A percentile compares a stretch with the other conserved stretches of the same genome.
phyloP scores from a whole-genome alignment of 441 rosid species.

The Arabidopsis hybrid region DNA sequence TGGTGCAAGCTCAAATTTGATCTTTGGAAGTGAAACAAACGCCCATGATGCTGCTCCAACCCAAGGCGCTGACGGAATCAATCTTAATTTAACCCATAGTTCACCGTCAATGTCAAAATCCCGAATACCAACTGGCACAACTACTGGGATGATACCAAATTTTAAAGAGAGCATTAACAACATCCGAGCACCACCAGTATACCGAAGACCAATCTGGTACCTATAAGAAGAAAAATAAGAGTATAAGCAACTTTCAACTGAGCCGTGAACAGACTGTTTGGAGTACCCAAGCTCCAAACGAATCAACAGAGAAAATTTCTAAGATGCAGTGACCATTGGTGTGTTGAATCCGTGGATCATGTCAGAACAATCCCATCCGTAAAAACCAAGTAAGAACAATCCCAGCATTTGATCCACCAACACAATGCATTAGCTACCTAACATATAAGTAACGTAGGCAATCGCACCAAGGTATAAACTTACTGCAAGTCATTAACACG shows the following conservation, averaged over 20 bases:
- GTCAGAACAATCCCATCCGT: too few species aligned
- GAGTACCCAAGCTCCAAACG: not conserved
- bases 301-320: conserved; percentile 13
- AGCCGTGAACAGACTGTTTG: too few species aligned
- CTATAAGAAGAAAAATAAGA: conserved; percentile 47
- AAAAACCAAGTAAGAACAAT: not conserved
- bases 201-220: conserved; percentile 96
- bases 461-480: conserved; percentile 45
- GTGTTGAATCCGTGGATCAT: too few species aligned
- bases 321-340: conserved; percentile 13
- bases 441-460: conserved; percentile 5
- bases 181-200: conserved; percentile 96
- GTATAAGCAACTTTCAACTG: conserved; percentile 19
- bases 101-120: conserved; percentile 98
- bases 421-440: not conserved
- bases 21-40: conserved; percentile 93
- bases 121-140: conserved; percentile 88
- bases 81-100: conserved; percentile 93
- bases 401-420: not conserved
- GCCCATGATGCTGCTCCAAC: conserved; percentile 97
- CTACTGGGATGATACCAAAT: conserved; percentile 78
- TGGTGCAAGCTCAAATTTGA: conserved; percentile 92
- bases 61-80: conserved; percentile 92
- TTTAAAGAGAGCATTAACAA: conserved; percentile 84
- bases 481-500: conserved; percentile 93